A percentile compares a stretch with the other conserved stretches of the same genome.
phyloP scores from a whole-genome alignment of 805 yeast genomes.

The Kodamaea kaohsiungensis region DNA sequence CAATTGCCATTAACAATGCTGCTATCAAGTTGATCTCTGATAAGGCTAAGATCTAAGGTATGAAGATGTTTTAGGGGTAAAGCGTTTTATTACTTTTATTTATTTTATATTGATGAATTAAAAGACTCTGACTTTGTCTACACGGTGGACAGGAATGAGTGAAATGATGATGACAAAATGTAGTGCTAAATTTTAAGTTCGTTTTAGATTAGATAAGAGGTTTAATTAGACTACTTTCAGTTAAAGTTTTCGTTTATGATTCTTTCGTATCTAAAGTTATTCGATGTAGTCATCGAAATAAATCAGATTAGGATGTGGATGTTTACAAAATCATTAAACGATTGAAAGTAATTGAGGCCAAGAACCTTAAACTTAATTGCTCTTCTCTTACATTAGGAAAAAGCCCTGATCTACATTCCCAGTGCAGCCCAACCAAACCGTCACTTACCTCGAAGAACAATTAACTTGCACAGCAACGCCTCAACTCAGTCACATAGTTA shows the following conservation, averaged over 20 bases:
- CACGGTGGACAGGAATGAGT: neutral
- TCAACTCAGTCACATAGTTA: neutral
- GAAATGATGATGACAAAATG: neutral
- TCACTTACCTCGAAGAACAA: neutral
- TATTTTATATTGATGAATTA: slow-evolving; percentile 5
- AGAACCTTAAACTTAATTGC: neutral
- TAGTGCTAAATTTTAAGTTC: neutral
- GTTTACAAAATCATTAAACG: neutral
- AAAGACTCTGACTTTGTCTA: neutral
- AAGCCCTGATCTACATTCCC: neutral
- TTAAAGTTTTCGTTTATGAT: neutral
- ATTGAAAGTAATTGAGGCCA: too few relatives aligned
- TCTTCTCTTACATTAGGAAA: neutral
- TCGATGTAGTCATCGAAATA: neutral
- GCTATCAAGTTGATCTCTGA: slow-evolving; percentile 62
- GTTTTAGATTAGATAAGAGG: neutral
- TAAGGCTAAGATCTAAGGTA: slow-evolving; percentile 38
- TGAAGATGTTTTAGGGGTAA: neutral
- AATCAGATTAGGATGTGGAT: neutral
- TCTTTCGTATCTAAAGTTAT: neutral
- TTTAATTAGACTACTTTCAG: neutral
- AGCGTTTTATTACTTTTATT: slow-evolving; percentile 1
- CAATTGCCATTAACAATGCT: slow-evolving; percentile 81
- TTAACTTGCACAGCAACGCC: neutral
- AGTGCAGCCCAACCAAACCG: neutral